A percentile compares a stretch with the other conserved stretches of the same genome.
phyloP scores from a whole-genome alignment of 768 basidiomycete genomes.

The Leccinum pellstonianum region DNA sequence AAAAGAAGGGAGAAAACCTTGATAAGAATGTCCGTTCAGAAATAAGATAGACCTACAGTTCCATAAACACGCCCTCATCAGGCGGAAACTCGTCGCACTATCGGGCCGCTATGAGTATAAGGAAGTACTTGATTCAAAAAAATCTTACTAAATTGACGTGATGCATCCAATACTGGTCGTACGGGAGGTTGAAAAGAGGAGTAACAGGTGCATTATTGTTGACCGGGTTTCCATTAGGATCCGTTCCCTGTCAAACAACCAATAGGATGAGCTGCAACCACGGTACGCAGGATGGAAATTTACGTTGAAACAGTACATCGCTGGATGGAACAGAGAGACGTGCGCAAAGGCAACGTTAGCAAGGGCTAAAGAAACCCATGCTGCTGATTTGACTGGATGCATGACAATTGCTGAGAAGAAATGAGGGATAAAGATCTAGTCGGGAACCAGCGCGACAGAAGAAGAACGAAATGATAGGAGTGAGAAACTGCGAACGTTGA shows the following conservation, averaged over 20 bases:
- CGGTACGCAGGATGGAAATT: neutral
- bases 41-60: conserved; percentile 9
- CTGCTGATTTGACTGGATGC: neutral
- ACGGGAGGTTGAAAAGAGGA: neutral
- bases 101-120: neutral
- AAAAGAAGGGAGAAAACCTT: neutral
- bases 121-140: neutral
- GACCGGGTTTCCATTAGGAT: neutral
- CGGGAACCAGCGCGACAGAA: conserved; percentile 11
- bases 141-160: neutral
- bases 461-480: neutral
- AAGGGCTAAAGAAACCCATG: conserved; percentile 12
- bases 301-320: conserved; percentile 15
- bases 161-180: conserved; percentile 11
- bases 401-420: conserved; percentile 1
- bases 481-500: neutral
- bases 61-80: neutral
- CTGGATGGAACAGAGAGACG: neutral
- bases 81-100: conserved; percentile 10
- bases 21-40: neutral
- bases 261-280: neutral
- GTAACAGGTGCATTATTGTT: neutral
- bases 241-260: conserved; percentile 7
- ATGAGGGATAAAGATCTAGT: neutral
- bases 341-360: conserved; percentile 15